These are phyloP conservation scores for Scopulariopsis brevicaulis DNA, from an alignment of 2,329 filamentous ascomycete genomes.

Conservation along the genomic window DNA sequence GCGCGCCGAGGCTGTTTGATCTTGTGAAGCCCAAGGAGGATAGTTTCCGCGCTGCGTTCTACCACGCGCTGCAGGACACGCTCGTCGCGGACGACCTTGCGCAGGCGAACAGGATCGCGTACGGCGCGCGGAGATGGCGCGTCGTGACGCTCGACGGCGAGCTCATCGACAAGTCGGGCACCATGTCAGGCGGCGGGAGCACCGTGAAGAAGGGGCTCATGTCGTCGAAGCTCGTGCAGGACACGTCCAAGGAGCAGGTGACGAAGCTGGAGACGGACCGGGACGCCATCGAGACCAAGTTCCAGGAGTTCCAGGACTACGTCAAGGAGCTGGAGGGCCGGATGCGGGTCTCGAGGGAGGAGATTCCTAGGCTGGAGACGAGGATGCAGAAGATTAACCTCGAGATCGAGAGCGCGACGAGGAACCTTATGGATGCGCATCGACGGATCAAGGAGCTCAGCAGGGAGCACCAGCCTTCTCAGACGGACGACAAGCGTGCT, in stretches of 20 bases:
- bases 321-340: conserved; percentile 68
- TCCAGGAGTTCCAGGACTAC: conserved; percentile 74
- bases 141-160: conserved; percentile 94
- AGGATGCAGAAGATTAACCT: conserved; percentile 83
- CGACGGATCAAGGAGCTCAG: conserved; percentile 77
- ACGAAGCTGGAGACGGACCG: conserved; percentile 77
- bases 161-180: conserved; percentile 95
- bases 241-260: conserved; percentile 82
- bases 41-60: conserved; percentile 82
- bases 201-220: conserved; percentile 86
- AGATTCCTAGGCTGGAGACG: conserved; percentile 78
- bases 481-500: conserved; percentile 67
- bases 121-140: conserved; percentile 86
- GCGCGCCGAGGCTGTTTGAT: conserved; percentile 86
- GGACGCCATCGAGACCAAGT: conserved; percentile 72
- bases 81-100: conserved; percentile 83
- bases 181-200: conserved; percentile 94
- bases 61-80: conserved; percentile 89
- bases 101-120: conserved; percentile 96
- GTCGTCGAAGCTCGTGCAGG: conserved; percentile 89
- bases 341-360: conserved; percentile 60
- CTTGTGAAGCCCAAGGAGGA: conserved; percentile 82
- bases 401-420: conserved; percentile 77
- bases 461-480: conserved; percentile 69
- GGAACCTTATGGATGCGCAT: conserved; percentile 74